Base-by-base conservation (phyloP, 2,329 filamentous ascomycete genomes). In the Xylaria sp. region DNA sequence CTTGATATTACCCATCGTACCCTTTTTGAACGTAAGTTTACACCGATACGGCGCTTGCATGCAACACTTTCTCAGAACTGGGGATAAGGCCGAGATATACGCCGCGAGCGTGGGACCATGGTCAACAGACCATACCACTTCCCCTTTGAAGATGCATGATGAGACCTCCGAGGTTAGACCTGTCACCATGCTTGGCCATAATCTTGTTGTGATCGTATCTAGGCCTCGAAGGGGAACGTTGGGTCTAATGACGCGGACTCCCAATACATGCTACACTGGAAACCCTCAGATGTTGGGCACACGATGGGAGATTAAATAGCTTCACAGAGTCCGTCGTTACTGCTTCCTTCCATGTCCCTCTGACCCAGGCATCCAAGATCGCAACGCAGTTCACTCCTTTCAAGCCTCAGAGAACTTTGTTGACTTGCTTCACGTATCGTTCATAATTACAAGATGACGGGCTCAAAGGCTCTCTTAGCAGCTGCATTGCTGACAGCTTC, bases 401-500 rank as follows among this genome's bases (percentile, higher is more conserved):
- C 18, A 20, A 54, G 10, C 4, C 23, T 41, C 20, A 15, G 23
- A 25, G n/a, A 54, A 59, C 12, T 60, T 34, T 34, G n/a, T 44
- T 44, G 25, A 3, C 37, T 54, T 37, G 13, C 39, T 58, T 44
- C 23, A 51, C 41, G 18, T 23, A n/a, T 44, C n/a, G 32, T 58
- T 59, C 59, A 54, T 46, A 28, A 7, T 44, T 52, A 3, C 41
- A 57, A 23, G 44, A 72, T 75, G 48, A 62, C 66, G 46, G 48
- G 69, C 20, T 50, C 41, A 3, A 61, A 55, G 41, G 37, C 54
- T 10, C 56, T 73, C 46, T 28, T 66, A n/a, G 64, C 58, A 51
- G 68, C 63, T 44, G 50, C 34, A 13, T 25, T 70, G 68, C 64
- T 70, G 39, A 51, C 64, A 8, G 64, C 68, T 34, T 59, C 54